phyloP scores from a whole-genome alignment of 179 eudicot genomes.

The Spergularia azorica region DNA sequence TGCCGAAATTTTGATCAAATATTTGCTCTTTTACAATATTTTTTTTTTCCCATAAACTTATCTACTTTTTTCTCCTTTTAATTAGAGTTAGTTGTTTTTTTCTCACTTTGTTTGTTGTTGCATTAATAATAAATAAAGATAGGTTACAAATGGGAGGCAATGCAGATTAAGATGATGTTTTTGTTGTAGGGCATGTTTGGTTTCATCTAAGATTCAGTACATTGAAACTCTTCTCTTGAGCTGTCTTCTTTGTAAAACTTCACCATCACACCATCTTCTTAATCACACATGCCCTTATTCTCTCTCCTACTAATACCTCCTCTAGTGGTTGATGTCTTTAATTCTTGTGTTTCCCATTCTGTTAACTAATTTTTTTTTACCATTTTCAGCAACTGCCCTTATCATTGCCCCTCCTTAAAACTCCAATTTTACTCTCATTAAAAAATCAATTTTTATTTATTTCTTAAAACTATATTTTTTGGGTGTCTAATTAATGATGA shows the following conservation, averaged over 20 bases:
- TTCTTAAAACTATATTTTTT: too few species aligned
- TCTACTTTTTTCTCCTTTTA: conserved; percentile 13
- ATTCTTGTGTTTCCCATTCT: conserved; percentile 20
- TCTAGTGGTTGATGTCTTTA: conserved; percentile 18
- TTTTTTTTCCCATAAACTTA: conserved; percentile 19
- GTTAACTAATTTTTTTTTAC: conserved; percentile 18
- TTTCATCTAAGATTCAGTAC: neutral
- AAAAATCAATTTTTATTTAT: too few species aligned
- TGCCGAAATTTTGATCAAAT: conserved; percentile 17
- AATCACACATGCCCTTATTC: conserved; percentile 2
- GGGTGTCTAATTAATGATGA: neutral
- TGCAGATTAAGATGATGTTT: conserved; percentile 11
- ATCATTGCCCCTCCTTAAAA: too few species aligned
- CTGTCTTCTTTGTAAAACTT: conserved; percentile 18
- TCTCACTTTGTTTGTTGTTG: conserved; percentile 7
- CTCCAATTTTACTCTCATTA: too few species aligned
- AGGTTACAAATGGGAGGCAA: neutral
- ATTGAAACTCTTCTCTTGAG: conserved; percentile 20
- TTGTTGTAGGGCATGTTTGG: conserved; percentile 19
- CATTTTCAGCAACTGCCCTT: neutral
- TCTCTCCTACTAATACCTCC: conserved; percentile 9
- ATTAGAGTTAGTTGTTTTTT: conserved; percentile 26
- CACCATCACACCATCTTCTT: neutral
- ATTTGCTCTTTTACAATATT: too few species aligned
- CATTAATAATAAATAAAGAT: conserved; percentile 30